Base-by-base conservation (phyloP, 768 basidiomycete species). In the Amylocystis lapponica region DNA sequence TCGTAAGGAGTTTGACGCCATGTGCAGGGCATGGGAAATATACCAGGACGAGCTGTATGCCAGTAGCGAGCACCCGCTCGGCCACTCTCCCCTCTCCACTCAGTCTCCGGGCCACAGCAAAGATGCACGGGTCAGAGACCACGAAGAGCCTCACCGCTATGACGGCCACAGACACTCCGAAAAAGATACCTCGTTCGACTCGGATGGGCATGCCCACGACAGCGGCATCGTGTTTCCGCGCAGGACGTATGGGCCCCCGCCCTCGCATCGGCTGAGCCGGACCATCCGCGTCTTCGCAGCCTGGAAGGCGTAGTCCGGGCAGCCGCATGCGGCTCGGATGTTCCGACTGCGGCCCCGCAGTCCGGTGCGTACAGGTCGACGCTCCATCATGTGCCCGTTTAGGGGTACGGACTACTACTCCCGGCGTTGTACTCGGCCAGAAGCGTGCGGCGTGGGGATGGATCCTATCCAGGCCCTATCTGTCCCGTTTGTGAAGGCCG, bases 1-100 rank as follows among this genome's bases (percentile, higher is more conserved):
- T 42, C 76, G 79, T 36, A 74, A 77, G 50, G 61, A 64, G 13
- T 84, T 79, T 59, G 72, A 79, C 46, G 63, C 64, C 8, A 74
- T 78, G 30, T 82, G 80, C 56, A 65, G 70, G 37, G 73, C 70
- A 48, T 83, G 79, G 72, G 73, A 74, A 26, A 63, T 67, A 40
- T 76, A 75, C 68, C 59, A 70, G 52, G 56, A 53, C 39, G 60
- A 65, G 51, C 48, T 29, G 30, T 47, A 45, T 20, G 16, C 41
- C 39, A 33, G 50, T 36, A 27, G 14, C 21, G 19, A 26, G 33
- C 46, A 46, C 43, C 17, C 14, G 10, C 37, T 37, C 27, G 27
- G 25, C 32, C 34, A 19, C 31, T 30, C 36, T 32, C n/a, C 13
- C 32, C 39, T 19, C 41, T 4, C 8, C 35, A 36, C 34, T n/a